Percentiles rank a stretch among this genome's conserved stretches.
These are phyloP conservation scores for Neofusicoccum laricinum DNA, from an alignment of 2,329 filamentous ascomycete genomes.

Conservation along the genomic window DNA sequence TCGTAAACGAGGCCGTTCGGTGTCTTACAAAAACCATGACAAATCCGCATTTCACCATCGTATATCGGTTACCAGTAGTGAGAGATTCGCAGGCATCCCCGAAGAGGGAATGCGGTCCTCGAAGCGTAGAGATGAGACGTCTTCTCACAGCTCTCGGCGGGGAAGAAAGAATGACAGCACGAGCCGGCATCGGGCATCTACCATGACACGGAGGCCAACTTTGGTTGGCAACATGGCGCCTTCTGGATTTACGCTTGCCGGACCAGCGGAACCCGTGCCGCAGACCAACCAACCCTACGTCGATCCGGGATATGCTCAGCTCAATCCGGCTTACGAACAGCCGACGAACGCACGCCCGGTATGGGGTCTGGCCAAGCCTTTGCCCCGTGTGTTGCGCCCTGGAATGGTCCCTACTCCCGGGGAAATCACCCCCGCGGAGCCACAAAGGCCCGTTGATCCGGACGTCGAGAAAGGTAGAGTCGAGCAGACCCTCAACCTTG, in stretches of 20 bases:
- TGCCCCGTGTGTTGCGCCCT: conserved; percentile 52
- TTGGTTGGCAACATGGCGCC: not conserved
- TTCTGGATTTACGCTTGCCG: conserved; percentile 9
- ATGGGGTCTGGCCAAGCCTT: conserved; percentile 53
- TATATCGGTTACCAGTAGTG: not conserved
- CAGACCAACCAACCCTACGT: conserved; percentile 28
- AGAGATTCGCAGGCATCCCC: not conserved
- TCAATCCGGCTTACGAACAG: conserved; percentile 56
- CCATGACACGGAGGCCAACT: not conserved
- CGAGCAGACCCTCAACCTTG: conserved; percentile 34
- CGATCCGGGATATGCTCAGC: conserved; percentile 52
- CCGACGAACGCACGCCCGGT: conserved; percentile 48
- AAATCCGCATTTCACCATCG: not conserved
- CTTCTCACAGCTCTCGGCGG: not conserved
- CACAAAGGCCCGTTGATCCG: conserved; percentile 40
- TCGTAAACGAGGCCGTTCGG: not conserved
- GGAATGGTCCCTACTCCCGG: conserved; percentile 51
- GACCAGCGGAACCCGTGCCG: not conserved
- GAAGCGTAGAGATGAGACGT: not conserved
- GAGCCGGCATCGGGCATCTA: not conserved
- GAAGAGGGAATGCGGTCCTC: not conserved
- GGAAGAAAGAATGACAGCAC: not conserved
- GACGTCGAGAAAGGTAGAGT: conserved; percentile 40
- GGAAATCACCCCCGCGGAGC: conserved; percentile 28
- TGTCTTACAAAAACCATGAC: not conserved